Evolutionary conservation across 371 early-diverging fungal species (phyloP).

Genomic region (Nosema muscidifuracis): DNA sequence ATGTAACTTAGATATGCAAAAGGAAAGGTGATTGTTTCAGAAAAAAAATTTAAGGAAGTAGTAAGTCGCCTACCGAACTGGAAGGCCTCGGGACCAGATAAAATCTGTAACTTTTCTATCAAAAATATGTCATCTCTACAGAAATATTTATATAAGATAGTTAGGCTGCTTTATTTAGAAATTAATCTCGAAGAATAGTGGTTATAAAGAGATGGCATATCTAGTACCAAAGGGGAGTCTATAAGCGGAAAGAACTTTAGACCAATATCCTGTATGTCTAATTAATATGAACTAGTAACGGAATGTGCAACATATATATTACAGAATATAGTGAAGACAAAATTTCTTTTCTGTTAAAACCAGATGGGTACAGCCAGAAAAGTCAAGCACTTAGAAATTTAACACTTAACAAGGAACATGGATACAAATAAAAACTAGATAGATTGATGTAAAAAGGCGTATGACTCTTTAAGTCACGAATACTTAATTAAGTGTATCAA

Average conservation of each 20-base stretch:
- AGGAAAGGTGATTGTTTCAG: too few relatives aligned
- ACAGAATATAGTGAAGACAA: background rate
- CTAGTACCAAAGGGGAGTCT: background rate
- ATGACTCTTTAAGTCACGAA: too few relatives aligned
- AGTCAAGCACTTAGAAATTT: conserved; percentile 17
- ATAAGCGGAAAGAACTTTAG: background rate
- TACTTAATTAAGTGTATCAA: background rate
- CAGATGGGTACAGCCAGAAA: conserved; percentile 7
- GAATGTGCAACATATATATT: background rate
- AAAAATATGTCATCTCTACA: background rate
- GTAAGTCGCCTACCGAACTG: background rate
- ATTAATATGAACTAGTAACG: background rate
- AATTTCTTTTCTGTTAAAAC: background rate
- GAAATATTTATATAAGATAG: too few relatives aligned
- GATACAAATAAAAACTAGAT: background rate
- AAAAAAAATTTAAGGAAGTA: background rate
- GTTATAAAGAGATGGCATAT: conserved; percentile 2
- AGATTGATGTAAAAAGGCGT: background rate
- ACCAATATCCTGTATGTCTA: background rate
- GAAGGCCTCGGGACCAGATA: background rate
- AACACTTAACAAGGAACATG: background rate
- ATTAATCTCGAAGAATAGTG: background rate
- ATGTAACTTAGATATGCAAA: too few relatives aligned
- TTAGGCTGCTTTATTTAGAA: too few relatives aligned
- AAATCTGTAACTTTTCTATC: background rate